Evolutionary conservation across 1,284 basidiomycete species (phyloP), one percentile per base, ranked within the genome.

Genomic region (Ganoderma lucidum): DNA sequence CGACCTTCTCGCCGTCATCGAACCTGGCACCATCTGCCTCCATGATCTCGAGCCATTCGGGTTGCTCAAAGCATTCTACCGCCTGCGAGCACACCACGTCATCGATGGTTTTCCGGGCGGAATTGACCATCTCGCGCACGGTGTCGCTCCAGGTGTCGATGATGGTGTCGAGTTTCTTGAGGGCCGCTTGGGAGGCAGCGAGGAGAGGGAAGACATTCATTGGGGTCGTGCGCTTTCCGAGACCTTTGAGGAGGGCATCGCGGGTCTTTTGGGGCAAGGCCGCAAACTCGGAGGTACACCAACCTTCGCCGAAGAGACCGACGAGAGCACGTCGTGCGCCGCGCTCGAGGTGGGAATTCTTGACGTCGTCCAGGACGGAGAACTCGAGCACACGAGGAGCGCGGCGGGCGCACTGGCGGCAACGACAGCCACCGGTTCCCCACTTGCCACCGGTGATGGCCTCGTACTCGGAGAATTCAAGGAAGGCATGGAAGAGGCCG

Each of bases 361-460:
- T 87, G 19, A 96, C 91, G 74, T 97, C 96, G 8, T 91, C 87
- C 0, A 85, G 78, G 5, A 90, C 74, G 0, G 95, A 87, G 70
- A 97, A 97, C 70, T 93, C 90, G 75, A 96, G 91, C 0, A 96
- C 88, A 30, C 95, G 85, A 0, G 94, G 93, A 0, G 90, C 89
- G 14, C 96, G 88, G 5, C 89, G 84, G 0, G 93, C 88, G 77
- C 95, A 96, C 74, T 93, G 91, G 39, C 91, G 86, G 76, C 95
- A 96, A 62, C 90, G 85, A 78, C 94, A 96, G 0, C 93, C 93
- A 1, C 90, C 91, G 0, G 88, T 88, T 30, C 91, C 91, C 92
- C 93, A 94, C 70, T 88, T 88, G 42, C 91, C 88, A 1, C 83
- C 86, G 0, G 91, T 93, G 70, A 93, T 84, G 8, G 84, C 82